phyloP scores from a whole-genome alignment of 768 basidiomycete genomes.

The Rhizopogon roseolus region DNA sequence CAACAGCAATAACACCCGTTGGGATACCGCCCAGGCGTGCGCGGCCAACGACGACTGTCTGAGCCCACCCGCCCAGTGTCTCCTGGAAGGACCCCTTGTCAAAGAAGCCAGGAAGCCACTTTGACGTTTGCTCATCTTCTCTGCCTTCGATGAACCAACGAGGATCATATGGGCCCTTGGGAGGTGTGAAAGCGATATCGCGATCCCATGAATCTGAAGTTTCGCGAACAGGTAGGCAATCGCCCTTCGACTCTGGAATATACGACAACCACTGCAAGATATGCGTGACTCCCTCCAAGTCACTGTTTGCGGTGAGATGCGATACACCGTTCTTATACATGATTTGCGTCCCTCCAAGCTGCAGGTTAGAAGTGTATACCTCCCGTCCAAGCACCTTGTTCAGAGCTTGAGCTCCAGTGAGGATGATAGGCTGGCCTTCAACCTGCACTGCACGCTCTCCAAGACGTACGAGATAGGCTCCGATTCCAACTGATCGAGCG shows the following conservation, averaged over 20 bases:
- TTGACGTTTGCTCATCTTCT: slow-evolving; percentile 69
- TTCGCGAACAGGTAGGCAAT: slow-evolving; percentile 73
- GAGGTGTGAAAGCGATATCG: slow-evolving; percentile 82
- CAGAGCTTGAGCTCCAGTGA: slow-evolving; percentile 93
- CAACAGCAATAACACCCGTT: slow-evolving; percentile 96
- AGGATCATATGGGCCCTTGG: slow-evolving; percentile 94
- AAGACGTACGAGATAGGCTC: slow-evolving; percentile 96
- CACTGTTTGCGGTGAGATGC: slow-evolving; percentile 91
- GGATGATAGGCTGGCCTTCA: slow-evolving; percentile 98
- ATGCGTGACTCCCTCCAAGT: slow-evolving; percentile 91
- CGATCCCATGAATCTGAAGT: slow-evolving; percentile 86
- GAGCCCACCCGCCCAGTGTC: slow-evolving; percentile 97
- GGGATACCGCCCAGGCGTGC: slow-evolving; percentile 96
- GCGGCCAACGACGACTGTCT: slow-evolving; percentile 96
- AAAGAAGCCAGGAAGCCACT: slow-evolving; percentile 90
- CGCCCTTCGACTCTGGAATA: slow-evolving; percentile 79
- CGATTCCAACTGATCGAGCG: slow-evolving; percentile 97
- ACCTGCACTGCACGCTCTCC: slow-evolving; percentile 98
- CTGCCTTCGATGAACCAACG: slow-evolving; percentile 98
- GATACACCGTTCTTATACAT: slow-evolving; percentile 99
- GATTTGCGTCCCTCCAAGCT: slow-evolving; percentile 99
- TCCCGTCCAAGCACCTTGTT: slow-evolving; percentile 99
- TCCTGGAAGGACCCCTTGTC: slow-evolving; percentile 98
- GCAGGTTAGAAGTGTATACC: slow-evolving; percentile 97
- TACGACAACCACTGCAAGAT: slow-evolving; percentile 96